phyloP scores from a whole-genome alignment of 345 rosid species.

The Boechera divaricarpa region DNA sequence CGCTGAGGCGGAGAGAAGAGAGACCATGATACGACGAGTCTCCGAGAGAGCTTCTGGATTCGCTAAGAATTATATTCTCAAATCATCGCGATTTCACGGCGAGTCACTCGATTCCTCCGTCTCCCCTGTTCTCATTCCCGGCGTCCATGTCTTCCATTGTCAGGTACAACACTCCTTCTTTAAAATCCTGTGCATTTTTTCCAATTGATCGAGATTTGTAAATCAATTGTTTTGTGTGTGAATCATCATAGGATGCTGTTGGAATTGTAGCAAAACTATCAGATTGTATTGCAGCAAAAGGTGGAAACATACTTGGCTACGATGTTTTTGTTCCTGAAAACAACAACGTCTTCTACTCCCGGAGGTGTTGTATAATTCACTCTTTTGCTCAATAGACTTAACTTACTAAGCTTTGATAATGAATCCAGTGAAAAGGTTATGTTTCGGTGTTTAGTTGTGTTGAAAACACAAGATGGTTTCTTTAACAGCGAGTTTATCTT shows the following conservation, averaged over 20 bases:
- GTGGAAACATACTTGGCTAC: constrained; percentile 89
- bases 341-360: constrained; percentile 82
- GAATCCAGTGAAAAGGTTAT: background rate
- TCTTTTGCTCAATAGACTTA: background rate
- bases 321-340: constrained; percentile 92
- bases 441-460: constrained; percentile 3
- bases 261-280: constrained; percentile 92
- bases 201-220: background rate
- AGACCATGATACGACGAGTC: constrained; percentile 36
- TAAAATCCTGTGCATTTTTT: background rate
- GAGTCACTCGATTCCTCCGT: constrained; percentile 54
- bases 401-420: background rate
- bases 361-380: constrained; percentile 51
- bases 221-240: background rate
- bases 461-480: constrained; percentile 37
- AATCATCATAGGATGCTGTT: constrained; percentile 35
- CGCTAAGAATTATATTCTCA: constrained; percentile 50
- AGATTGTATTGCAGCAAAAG: constrained; percentile 89
- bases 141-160: constrained; percentile 90
- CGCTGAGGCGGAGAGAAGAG: constrained; percentile 15
- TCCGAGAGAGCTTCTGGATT: constrained; percentile 15
- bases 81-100: constrained; percentile 49
- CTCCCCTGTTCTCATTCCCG: constrained; percentile 61
- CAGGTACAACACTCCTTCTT: constrained; percentile 51
- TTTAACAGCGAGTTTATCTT: constrained; percentile 58